Evolutionary conservation across 169 alveolate species (phyloP).

Genomic region (Plasmodium inui): DNA sequence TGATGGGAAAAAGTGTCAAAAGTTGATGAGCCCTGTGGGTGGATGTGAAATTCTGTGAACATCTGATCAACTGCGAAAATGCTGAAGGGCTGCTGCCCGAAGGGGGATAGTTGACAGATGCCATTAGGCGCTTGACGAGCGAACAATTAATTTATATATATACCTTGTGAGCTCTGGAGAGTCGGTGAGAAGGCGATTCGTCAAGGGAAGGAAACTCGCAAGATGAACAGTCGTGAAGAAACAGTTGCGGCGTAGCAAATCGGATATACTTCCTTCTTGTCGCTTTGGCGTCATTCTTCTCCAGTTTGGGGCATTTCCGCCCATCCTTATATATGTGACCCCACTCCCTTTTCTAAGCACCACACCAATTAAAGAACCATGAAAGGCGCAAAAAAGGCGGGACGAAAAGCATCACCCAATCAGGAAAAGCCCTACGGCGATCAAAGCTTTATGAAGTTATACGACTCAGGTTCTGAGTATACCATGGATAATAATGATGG

Average conservation of each 20-base stretch:
- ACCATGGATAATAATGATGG: background rate
- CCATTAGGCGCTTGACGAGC: background rate
- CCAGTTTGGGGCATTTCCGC: background rate
- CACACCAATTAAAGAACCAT: slow-evolving; percentile 1
- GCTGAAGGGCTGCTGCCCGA: background rate
- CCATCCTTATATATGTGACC: background rate
- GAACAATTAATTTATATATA: too few species aligned
- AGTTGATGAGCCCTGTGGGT: background rate
- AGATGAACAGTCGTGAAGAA: background rate
- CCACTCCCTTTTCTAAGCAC: background rate
- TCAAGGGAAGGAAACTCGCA: background rate
- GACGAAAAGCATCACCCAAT: background rate
- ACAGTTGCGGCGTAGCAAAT: background rate
- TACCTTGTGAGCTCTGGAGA: background rate
- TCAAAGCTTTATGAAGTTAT: slow-evolving; percentile 9
- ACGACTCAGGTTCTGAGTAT: slow-evolving; percentile 20
- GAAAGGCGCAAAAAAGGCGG: background rate
- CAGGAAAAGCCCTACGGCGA: background rate
- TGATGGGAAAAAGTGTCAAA: background rate
- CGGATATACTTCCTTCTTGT: background rate
- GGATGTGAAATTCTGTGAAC: background rate
- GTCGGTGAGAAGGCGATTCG: background rate
- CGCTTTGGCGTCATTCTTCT: background rate
- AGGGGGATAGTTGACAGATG: background rate
- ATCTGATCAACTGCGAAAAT: background rate